Evolutionary conservation across 2,329 filamentous ascomycete genomes (phyloP).

Genomic region (Fusarium zealandicum): DNA sequence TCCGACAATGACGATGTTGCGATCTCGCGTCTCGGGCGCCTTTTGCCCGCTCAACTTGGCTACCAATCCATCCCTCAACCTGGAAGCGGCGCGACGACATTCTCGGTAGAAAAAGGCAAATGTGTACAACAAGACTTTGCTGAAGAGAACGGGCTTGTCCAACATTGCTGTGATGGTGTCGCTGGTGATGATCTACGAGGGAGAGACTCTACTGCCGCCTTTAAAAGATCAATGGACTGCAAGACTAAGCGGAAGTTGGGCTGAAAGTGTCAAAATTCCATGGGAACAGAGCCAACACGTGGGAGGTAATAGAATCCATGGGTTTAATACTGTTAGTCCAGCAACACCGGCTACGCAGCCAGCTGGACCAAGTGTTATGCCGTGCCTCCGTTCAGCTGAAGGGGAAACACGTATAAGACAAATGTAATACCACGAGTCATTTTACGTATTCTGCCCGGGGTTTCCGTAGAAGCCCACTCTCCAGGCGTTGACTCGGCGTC

Average conservation of each 20-base stretch:
- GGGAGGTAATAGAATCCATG: background rate
- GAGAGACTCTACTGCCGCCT: background rate
- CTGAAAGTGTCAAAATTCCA: background rate
- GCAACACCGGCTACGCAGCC: background rate
- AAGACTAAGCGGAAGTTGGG: background rate
- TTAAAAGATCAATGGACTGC: background rate
- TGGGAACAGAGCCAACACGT: too few relatives aligned
- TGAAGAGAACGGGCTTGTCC: constrained; percentile 43
- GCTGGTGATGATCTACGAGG: background rate
- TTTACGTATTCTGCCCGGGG: background rate
- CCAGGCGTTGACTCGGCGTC: background rate
- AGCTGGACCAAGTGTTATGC: background rate
- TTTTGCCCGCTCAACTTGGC: constrained; percentile 10
- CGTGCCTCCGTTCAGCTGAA: constrained; percentile 3
- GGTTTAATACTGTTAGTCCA: background rate
- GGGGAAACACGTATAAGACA: background rate
- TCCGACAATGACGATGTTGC: constrained; percentile 63
- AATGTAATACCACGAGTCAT: too few relatives aligned
- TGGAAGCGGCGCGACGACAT: constrained; percentile 25
- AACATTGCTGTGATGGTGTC: constrained; percentile 38
- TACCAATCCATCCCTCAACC: constrained; percentile 18
- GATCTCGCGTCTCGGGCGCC: constrained; percentile 35
- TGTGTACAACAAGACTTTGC: constrained; percentile 41
- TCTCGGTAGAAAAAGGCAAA: constrained; percentile 36
- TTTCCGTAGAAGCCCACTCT: background rate